These are phyloP conservation scores for Colletotrichum sp. DNA, from an alignment of 2,329 filamentous ascomycete genomes.

Conservation along the genomic window DNA sequence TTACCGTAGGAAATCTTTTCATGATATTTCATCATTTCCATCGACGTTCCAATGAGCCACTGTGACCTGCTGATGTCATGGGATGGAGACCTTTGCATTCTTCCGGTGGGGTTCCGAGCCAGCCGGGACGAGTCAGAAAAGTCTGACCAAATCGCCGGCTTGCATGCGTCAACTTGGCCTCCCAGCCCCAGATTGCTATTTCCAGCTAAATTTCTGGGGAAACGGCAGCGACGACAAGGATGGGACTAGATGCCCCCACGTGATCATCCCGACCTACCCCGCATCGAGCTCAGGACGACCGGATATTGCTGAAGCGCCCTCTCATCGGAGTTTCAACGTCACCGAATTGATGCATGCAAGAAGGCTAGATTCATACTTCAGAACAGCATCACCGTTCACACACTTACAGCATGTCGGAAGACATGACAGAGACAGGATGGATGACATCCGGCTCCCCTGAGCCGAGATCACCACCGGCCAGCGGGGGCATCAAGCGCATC, in stretches of 20 bases:
- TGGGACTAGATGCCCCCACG: background rate
- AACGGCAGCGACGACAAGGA: background rate
- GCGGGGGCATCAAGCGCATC: background rate
- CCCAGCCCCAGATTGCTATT: background rate
- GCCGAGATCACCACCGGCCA: background rate
- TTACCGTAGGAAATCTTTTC: accelerated
- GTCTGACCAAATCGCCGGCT: background rate
- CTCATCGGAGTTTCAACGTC: background rate
- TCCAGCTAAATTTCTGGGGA: background rate
- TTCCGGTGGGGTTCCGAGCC: background rate
- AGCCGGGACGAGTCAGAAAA: background rate
- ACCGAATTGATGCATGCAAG: background rate
- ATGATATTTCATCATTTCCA: background rate
- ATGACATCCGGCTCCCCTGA: background rate
- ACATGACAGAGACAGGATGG: background rate
- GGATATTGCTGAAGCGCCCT: background rate
- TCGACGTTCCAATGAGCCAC: accelerated
- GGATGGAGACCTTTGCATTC: background rate
- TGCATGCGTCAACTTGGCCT: background rate
- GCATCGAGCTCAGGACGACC: background rate
- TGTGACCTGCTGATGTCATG: background rate
- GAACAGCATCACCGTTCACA: background rate
- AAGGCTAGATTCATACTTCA: background rate
- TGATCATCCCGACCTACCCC: background rate
- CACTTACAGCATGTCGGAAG: background rate